phyloP scores from a whole-genome alignment of 2,329 filamentous ascomycete genomes.

The Ceratocystis ficicola region DNA sequence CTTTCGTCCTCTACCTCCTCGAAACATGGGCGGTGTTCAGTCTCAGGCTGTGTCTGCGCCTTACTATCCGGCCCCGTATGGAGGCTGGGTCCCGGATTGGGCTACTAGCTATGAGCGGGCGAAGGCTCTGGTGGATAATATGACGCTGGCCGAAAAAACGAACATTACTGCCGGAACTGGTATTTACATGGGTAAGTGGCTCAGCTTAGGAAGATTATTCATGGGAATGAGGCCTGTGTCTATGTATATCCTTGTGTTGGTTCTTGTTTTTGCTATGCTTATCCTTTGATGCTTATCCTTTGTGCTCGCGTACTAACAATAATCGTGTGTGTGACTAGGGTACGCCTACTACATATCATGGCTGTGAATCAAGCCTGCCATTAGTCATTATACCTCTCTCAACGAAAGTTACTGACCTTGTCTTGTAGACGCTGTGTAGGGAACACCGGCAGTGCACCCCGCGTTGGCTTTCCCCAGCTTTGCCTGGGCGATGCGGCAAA shows the following conservation, averaged over 20 bases:
- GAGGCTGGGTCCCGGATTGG: conserved; percentile 61
- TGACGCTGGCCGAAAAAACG: conserved; percentile 72
- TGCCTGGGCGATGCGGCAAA: conserved; percentile 61
- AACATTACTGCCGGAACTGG: conserved; percentile 64
- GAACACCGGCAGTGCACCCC: conserved; percentile 58
- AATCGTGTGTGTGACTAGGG: neutral
- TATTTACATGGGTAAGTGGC: conserved; percentile 50
- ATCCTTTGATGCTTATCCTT: conserved; percentile 13
- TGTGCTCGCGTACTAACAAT: neutral
- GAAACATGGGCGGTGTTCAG: conserved; percentile 19
- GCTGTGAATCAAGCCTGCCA: neutral
- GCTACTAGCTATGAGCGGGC: conserved; percentile 58
- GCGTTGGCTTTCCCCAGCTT: conserved; percentile 60
- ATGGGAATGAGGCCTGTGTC: too few species aligned
- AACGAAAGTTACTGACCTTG: neutral
- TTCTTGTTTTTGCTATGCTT: conserved; percentile 15
- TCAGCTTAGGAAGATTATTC: neutral
- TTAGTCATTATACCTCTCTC: neutral
- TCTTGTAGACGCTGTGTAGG: conserved; percentile 51
- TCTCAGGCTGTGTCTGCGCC: conserved; percentile 34
- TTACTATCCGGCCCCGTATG: conserved; percentile 63
- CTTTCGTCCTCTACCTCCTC: neutral
- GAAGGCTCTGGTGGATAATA: conserved; percentile 52
- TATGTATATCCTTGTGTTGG: neutral
- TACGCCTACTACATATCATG: conserved; percentile 3